Conservation (phyloP, 352 stramenopile genomes). For the Pythium phragmitis region DNA sequence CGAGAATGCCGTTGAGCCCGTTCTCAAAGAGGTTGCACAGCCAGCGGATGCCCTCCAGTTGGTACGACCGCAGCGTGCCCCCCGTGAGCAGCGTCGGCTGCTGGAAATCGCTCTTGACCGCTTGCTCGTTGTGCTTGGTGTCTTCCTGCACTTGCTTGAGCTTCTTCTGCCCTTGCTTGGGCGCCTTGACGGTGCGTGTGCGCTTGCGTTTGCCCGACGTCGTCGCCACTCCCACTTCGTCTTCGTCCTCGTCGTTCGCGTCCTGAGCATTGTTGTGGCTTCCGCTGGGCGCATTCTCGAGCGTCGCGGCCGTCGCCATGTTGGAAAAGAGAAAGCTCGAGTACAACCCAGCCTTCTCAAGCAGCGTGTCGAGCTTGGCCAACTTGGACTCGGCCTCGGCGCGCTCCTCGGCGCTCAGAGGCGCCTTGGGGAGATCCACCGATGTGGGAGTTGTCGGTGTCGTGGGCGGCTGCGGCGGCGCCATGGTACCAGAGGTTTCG, state of each 20-base stretch:
- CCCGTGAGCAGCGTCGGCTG: conserved; percentile 80
- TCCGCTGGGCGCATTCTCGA: conserved; percentile 15
- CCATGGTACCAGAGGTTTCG: conserved; percentile 24
- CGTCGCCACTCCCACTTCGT: background rate
- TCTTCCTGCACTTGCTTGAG: conserved; percentile 65
- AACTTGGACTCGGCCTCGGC: conserved; percentile 64
- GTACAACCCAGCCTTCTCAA: conserved; percentile 88
- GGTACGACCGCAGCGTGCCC: conserved; percentile 91
- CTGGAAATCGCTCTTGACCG: conserved; percentile 45
- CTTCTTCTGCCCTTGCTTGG: conserved; percentile 55
- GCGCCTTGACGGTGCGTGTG: background rate
- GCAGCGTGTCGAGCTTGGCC: conserved; percentile 80
- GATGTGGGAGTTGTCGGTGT: background rate
- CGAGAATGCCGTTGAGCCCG: conserved; percentile 91
- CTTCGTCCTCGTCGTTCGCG: conserved; percentile 21
- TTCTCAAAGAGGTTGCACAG: conserved; percentile 98
- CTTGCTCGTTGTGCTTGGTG: conserved; percentile 47
- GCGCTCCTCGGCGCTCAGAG: conserved; percentile 18
- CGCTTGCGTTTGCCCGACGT: conserved; percentile 50
- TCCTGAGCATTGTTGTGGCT: conserved; percentile 21
- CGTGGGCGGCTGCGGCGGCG: conserved; percentile 22
- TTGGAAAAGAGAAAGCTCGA: conserved; percentile 88
- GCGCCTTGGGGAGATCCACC: background rate
- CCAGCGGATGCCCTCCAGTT: conserved; percentile 96
- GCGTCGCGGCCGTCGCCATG: conserved; percentile 65